Percentiles rank a stretch among this genome's conserved stretches.
Evolutionary conservation across 2,329 filamentous ascomycete genomes (phyloP).

Genomic region (Tolypocladium guangdongense): DNA sequence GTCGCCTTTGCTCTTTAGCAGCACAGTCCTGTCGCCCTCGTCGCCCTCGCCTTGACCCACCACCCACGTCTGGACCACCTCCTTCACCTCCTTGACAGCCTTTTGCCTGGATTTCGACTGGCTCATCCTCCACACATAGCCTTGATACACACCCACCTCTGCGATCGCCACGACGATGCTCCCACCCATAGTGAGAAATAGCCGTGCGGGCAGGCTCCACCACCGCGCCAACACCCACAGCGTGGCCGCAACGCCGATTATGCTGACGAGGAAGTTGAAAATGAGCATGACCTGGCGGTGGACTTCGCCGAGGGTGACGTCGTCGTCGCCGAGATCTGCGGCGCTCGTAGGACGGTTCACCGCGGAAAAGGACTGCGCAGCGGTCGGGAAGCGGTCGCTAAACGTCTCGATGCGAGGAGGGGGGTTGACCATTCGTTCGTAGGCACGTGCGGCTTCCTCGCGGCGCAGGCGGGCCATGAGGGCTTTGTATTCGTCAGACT

Average conservation of each 20-base stretch:
- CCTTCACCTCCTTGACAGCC: slow-evolving; percentile 51
- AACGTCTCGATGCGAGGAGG: slow-evolving; percentile 45
- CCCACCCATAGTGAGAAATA: slow-evolving; percentile 62
- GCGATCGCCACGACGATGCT: slow-evolving; percentile 60
- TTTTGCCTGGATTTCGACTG: slow-evolving; percentile 56
- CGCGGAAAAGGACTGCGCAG: slow-evolving; percentile 45
- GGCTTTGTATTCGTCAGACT: slow-evolving; percentile 75
- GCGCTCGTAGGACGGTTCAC: slow-evolving; percentile 36
- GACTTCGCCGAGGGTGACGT: slow-evolving; percentile 59
- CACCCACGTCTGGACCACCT: slow-evolving; percentile 64
- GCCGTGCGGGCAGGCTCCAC: slow-evolving; percentile 60
- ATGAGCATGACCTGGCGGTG: slow-evolving; percentile 77
- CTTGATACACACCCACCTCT: slow-evolving; percentile 67
- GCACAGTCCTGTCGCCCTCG: slow-evolving; percentile 2
- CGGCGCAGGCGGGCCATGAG: slow-evolving; percentile 77
- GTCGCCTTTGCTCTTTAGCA: background rate
- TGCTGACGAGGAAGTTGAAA: slow-evolving; percentile 80
- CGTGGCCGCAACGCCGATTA: slow-evolving; percentile 65
- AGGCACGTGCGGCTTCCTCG: slow-evolving; percentile 71
- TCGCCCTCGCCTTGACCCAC: slow-evolving; percentile 30
- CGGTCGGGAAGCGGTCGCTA: slow-evolving; percentile 43
- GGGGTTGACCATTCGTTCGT: slow-evolving; percentile 68
- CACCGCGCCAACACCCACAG: slow-evolving; percentile 69
- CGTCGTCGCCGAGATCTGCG: slow-evolving; percentile 45
- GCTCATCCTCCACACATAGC: slow-evolving; percentile 60